Base-by-base conservation (phyloP, 768 basidiomycete species). In the Russula sp. region DNA sequence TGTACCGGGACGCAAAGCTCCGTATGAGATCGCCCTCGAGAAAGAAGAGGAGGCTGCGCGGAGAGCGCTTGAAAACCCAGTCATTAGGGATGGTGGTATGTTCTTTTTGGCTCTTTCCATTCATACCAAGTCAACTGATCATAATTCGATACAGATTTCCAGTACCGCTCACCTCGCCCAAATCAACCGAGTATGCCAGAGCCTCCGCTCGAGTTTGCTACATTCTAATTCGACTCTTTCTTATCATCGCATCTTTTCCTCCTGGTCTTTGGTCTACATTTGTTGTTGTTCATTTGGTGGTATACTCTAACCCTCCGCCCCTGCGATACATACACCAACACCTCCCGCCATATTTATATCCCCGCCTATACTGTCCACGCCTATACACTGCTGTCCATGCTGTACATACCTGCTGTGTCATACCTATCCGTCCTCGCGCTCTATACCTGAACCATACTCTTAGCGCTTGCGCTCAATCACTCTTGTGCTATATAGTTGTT, bases 21-120 rank as follows among this genome's bases (percentile, higher is more conserved):
- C 76, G 5, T 90, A 79, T 61, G 87, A 90, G 70, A 71, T 88
- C 22, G 82, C 86, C 67, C 81, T 88, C 75, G 88, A 90, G 70
- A 78, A 77, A 29, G 80, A 85, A 69, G 86, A 87, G 71, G 75
- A 74, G 52, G 81, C 81, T 66, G 79, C 79, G 46, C 76, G 76
- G 18, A 66, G 70, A 61, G 74, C 81, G 5, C 77, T 74, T 52
- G 71, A 73, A 66, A 90, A 90, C 65, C 88, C 88, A 13, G 76
- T 90, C 65, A 77, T 89, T 53, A 75, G 75, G 65, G 81, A 89
- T 66, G 84, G 84, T 66, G 80, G 62, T 63, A 59, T 16, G 61
- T 59, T 22, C 29, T 14, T 29, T 14, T 34, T 20, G 5, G 22
- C 25, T 3, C 32, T 39, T 52, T 14, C 5, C 2, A 7, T 13